Conservation (phyloP, 352 stramenopile genomes). For the Lagenidium giganteum region DNA sequence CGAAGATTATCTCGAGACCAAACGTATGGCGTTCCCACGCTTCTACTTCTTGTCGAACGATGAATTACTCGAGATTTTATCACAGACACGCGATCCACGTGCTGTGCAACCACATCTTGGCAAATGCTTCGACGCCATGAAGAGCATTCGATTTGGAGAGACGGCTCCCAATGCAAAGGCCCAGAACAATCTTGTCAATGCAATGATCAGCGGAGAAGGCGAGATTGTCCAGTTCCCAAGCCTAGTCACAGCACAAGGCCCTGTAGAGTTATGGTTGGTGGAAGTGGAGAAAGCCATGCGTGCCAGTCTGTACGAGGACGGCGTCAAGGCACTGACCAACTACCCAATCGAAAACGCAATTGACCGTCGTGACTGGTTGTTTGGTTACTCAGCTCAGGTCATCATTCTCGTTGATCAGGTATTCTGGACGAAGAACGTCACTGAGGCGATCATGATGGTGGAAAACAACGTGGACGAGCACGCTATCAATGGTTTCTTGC, state of each 20-base stretch:
- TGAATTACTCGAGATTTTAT: conserved; percentile 89
- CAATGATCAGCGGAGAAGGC: conserved; percentile 84
- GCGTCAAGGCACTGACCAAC: conserved; percentile 74
- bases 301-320: conserved; percentile 80
- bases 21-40: conserved; percentile 88
- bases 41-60: conserved; percentile 94
- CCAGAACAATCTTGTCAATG: conserved; percentile 53
- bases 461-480: conserved; percentile 55
- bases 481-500: conserved; percentile 78
- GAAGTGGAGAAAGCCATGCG: conserved; percentile 88
- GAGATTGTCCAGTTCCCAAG: conserved; percentile 79
- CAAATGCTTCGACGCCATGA: conserved; percentile 93
- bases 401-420: conserved; percentile 91
- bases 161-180: conserved; percentile 18
- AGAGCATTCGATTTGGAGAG: conserved; percentile 85
- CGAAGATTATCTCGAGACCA: conserved; percentile 91
- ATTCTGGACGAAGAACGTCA: conserved; percentile 89
- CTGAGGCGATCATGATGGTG: conserved; percentile 69
- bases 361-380: conserved; percentile 87
- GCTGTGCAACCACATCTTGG: conserved; percentile 88
- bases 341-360: conserved; percentile 88
- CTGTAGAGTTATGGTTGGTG: conserved; percentile 85
- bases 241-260: conserved; percentile 72
- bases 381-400: conserved; percentile 80
- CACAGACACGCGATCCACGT: conserved; percentile 84